Base-by-base conservation (phyloP, 1,284 basidiomycete species). In the Jaminaea rosea region DNA sequence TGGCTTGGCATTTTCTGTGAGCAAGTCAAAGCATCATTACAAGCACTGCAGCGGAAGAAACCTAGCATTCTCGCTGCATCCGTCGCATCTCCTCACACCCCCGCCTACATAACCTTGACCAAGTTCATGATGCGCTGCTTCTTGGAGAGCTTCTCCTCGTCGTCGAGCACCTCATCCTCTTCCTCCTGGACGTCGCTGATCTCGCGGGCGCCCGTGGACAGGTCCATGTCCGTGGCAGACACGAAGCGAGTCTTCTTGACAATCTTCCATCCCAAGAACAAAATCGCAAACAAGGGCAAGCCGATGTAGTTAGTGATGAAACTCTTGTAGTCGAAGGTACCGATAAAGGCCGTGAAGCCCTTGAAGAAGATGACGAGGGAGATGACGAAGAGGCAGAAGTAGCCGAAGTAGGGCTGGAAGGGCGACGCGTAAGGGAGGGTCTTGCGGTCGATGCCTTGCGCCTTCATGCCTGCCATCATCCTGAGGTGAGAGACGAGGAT, bases 401-500 rank as follows among this genome's bases (percentile, higher is more conserved):
- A 88, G 81, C 21, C 84, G 47, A 17, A 15, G 51, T 65, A 69
- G 1, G 65, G 65, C 39, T 63, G 60, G 9, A 56, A 27, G 1
- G 64, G 64, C 4, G 65, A 39, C 17, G 49, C 26, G 59, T 66
- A 69, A 73, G 88, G 88, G 8, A 93, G 79, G 2, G 75, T 78
- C 5, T 58, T 75, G 46, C 88, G 79, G 57, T 84, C 79, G 58
- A 83, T 80, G 23, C 85, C 85, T 68, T 92, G 89, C 1, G 76
- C 83, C 67, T 84, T 83, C 71, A 86, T 71, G 36, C 87, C 89
- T 5, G 77, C 70, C 69, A 87, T 79, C 78, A 92, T 92, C 32
- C 86, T 83, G 52, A 88, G 74, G 74, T 89, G 89, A 6, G 84
- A 86, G 48, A 88, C 60, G 32, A 78, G 79, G 67, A 92, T 92